Conservation (phyloP, 192 early-diverging fungal species). For the Coemansia sp. region DNA sequence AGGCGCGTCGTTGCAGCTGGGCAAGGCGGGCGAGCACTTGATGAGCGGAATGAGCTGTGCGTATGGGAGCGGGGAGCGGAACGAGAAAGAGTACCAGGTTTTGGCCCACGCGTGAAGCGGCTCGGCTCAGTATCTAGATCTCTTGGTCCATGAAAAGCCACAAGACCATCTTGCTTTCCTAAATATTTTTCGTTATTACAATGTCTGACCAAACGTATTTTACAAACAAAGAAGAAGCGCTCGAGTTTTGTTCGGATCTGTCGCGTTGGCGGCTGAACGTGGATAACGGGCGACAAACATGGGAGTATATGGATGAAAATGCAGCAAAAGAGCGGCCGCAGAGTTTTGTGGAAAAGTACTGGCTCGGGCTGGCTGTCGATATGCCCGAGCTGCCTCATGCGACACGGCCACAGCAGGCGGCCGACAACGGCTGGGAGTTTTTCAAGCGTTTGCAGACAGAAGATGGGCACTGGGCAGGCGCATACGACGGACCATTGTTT, state of each 20-base stretch:
- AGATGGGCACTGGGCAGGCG: conserved; percentile 95
- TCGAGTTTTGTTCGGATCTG: conserved; percentile 65
- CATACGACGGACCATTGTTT: conserved; percentile 98
- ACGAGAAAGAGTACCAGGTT: conserved; percentile 23
- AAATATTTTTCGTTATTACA: no score
- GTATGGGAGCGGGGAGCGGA: conserved; percentile 21
- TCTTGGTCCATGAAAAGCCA: no score
- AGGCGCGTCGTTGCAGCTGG: conserved; percentile 32
- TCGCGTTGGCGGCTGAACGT: conserved; percentile 83
- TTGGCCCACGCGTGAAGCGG: conserved; percentile 17
- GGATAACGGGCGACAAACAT: conserved; percentile 86
- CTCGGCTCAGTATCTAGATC: neutral
- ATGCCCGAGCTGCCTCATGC: conserved; percentile 58
- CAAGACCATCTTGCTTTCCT: neutral
- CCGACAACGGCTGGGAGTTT: conserved; percentile 92
- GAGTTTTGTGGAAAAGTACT: conserved; percentile 80
- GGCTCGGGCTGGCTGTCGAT: conserved; percentile 73
- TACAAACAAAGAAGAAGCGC: conserved; percentile 32
- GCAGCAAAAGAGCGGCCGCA: conserved; percentile 62
- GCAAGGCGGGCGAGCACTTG: conserved; percentile 44
- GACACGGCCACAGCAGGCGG: conserved; percentile 72
- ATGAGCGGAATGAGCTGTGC: conserved; percentile 33
- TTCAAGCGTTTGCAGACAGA: conserved; percentile 82
- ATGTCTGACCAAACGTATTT: conserved; percentile 49
- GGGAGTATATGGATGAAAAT: conserved; percentile 70